phyloP scores from a whole-genome alignment of 192 early-diverging fungal genomes.

The Rhizoclosmatium sp. region DNA sequence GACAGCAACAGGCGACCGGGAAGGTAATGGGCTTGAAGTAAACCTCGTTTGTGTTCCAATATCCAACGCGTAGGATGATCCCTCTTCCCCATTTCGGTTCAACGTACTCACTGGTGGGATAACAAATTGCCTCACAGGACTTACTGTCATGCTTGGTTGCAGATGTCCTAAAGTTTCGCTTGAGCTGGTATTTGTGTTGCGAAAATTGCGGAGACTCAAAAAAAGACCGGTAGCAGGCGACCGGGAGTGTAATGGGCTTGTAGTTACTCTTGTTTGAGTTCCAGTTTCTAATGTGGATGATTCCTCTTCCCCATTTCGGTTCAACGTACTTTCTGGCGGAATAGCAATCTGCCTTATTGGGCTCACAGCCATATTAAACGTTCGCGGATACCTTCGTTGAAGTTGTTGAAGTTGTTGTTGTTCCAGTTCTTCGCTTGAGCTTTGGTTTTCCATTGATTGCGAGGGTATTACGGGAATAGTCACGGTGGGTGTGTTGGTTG shows the following conservation, averaged over 20 bases:
- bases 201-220: too few species aligned
- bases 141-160: neutral
- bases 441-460: too few species aligned
- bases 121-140: neutral
- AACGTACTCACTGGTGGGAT: neutral
- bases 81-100: neutral
- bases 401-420: neutral
- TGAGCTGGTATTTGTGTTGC: too few species aligned
- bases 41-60: too few species aligned
- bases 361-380: neutral
- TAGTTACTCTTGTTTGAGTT: too few species aligned
- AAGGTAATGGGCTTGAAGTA: too few species aligned
- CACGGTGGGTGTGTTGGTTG: too few species aligned
- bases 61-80: neutral
- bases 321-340: neutral
- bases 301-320: neutral
- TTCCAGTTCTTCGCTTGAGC: neutral
- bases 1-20: neutral
- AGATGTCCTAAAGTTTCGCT: too few species aligned
- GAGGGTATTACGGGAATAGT: too few species aligned
- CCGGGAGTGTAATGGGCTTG: too few species aligned
- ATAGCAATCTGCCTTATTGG: neutral
- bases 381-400: constrained; percentile 4
- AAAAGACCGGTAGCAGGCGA: too few species aligned
- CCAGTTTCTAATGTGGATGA: neutral